Conservation (phyloP, 352 stramenopile genomes). For the Hyaloperonospora brassicae region DNA sequence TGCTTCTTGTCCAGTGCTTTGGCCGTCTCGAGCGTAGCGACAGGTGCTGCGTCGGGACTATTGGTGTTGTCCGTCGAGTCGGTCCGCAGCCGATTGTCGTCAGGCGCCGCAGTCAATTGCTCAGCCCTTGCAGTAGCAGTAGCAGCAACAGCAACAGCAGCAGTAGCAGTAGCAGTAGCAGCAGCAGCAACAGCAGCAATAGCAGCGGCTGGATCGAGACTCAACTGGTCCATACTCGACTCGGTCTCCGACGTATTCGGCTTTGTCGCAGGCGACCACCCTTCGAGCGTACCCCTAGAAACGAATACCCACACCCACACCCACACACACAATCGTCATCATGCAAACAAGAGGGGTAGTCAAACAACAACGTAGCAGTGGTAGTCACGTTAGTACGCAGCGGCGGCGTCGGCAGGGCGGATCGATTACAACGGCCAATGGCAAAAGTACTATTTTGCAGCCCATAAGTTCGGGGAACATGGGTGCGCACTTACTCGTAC, state of each 20-base stretch:
- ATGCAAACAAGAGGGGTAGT: conserved; percentile 4
- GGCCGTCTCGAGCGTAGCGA: too few species aligned
- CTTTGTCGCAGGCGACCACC: conserved; percentile 49
- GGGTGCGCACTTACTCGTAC: conserved; percentile 31
- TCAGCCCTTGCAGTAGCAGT: too few species aligned
- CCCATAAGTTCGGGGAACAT: too few species aligned
- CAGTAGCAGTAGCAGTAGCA: too few species aligned
- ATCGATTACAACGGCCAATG: neutral
- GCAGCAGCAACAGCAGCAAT: too few species aligned
- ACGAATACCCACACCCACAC: neutral
- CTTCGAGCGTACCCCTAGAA: conserved; percentile 43
- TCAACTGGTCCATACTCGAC: conserved; percentile 47
- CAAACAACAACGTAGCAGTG: neutral
- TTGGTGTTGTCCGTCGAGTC: too few species aligned
- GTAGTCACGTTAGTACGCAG: neutral
- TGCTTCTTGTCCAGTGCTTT: conserved; percentile 22
- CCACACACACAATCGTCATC: too few species aligned
- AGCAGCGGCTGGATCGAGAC: conserved; percentile 21
- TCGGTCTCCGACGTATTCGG: conserved; percentile 5
- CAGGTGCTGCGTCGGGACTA: too few species aligned
- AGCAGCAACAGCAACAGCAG: too few species aligned
- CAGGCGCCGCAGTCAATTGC: too few species aligned
- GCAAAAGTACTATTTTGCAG: conserved; percentile 1
- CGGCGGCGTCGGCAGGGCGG: too few species aligned
- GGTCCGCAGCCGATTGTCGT: too few species aligned